Evolutionary conservation across 805 yeast species (phyloP), one percentile per base, ranked within the genome.

Genomic region (Clavispora santaluciae): DNA sequence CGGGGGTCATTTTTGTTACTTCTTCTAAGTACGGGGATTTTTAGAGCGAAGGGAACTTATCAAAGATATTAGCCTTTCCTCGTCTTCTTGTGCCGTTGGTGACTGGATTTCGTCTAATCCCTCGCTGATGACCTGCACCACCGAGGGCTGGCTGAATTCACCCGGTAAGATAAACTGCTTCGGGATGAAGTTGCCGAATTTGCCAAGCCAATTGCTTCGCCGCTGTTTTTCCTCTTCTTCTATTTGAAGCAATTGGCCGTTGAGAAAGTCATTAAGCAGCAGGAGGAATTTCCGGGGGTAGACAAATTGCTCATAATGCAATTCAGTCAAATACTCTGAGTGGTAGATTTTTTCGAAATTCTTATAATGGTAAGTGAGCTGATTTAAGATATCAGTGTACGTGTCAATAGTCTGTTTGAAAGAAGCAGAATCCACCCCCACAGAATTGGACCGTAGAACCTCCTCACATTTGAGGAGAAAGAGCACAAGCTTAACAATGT

Each of bases 111-210:
- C 62, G 9, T 66, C 70, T 33, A 69, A 44, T 2, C 73, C 73
- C 36, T 69, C 73, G 17, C 73, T 69, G 13, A 66, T 49, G 5
- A 69, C 66, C 53, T 68, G 72, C 39, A 64, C 64, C 17, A 69
- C 61, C 5, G 55, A 45, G 1, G 74, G 74, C 45, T 63, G 64
- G 31, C 50, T 54, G 22, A 39, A 35, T 22, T 63, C 70, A 1
- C 71, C 73, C 1, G 73, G 73, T 1, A 69, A 51, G 34, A 44
- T 48, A 45, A 69, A 65, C 36, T 64, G 68, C 38, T 55, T 59
- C 5, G 74, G 74, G 11, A 69, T 66, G 40, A 59, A 69, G 30
- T 60, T 63, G 9, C 73, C 73, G 42, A 66, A 68, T 34, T 61
- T 59, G 9, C 51, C 52, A 15, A 66, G 46, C 74, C 74, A 69